A percentile compares a stretch with the other conserved stretches of the same genome.
Evolutionary conservation across 306 rosid genomes (phyloP).

Genomic region (Comarum palustre): DNA sequence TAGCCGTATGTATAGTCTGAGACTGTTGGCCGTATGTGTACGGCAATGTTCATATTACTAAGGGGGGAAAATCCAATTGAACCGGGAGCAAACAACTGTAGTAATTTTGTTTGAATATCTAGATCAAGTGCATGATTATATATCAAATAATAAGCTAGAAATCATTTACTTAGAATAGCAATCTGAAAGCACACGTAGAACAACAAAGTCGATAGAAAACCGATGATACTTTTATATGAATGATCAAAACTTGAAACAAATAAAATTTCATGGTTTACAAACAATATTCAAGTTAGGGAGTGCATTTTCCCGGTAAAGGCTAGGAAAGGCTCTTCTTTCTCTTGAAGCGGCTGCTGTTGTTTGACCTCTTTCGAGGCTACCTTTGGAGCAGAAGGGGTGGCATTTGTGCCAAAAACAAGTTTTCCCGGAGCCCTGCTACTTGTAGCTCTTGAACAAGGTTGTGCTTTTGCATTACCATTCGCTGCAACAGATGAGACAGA

Average conservation of each 20-base stretch:
- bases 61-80: not conserved
- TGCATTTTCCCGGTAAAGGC: constrained; percentile 20
- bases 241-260: not conserved
- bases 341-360: not conserved
- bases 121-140: not conserved
- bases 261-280: not conserved
- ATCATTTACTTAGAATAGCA: too few relatives aligned
- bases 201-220: not conserved
- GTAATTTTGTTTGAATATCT: not conserved
- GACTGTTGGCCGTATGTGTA: not conserved
- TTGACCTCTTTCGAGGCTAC: not conserved
- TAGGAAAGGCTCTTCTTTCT: not conserved
- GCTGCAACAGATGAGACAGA: not conserved
- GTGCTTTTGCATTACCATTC: not conserved
- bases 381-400: not conserved
- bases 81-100: not conserved
- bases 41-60: not conserved
- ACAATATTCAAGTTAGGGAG: not conserved
- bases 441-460: not conserved
- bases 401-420: not conserved
- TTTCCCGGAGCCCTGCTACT: not conserved
- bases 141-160: too few relatives aligned
- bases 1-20: not conserved
- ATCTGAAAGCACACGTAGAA: too few relatives aligned
- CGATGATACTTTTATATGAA: not conserved